Base-by-base conservation (phyloP, 306 rosid species). In the Medicago arabica region DNA sequence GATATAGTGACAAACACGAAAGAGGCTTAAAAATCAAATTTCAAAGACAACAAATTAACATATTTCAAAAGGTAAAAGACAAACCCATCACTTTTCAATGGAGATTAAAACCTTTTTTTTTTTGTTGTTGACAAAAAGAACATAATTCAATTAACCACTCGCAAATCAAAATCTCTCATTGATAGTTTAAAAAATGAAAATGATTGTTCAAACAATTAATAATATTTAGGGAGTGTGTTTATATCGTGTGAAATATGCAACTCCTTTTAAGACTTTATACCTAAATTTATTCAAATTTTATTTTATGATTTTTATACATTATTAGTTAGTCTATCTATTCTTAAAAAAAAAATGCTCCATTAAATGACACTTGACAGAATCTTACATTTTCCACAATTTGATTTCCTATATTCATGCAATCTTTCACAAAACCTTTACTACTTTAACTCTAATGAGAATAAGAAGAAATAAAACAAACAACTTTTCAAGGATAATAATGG, bases 401-500 rank as follows among this genome's bases (percentile, higher is more conserved):
- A 5, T 34, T 34, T 34, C 38, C 38, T 34, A 34, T 34, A 34
- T 34, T 34, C 38, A 34, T 34, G 38, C 38, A 34, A 34, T 34
- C 7, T 34, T 34, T 34, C 38, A 34, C 6, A 34, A 34, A 34
- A 34, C 38, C 38, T 5, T 4, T 34, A 34, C 25, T 68, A 15
- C 18, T 65, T 51, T 34, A 43, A 65, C 14, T 7, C 3, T 61
- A 78, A 70, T 50, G 23, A 54, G 4, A 54, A 71, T 13, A 16
- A 3, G 51, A 41, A 70, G 18, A 31, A 19, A 44, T 49, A 38
- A 76, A 71, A 59, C 21, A 43, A 55, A 51, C 28, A 28, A 3
- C 31, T 16, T 16, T 51, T 10, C 74, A 76, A 78, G 50, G 75
- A 65, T 59, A 23, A 58, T 58, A 73, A 34, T 12, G 71, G 18